phyloP scores from a whole-genome alignment of 176 grass and related monocot genomes.

The Bromus sterilis region DNA sequence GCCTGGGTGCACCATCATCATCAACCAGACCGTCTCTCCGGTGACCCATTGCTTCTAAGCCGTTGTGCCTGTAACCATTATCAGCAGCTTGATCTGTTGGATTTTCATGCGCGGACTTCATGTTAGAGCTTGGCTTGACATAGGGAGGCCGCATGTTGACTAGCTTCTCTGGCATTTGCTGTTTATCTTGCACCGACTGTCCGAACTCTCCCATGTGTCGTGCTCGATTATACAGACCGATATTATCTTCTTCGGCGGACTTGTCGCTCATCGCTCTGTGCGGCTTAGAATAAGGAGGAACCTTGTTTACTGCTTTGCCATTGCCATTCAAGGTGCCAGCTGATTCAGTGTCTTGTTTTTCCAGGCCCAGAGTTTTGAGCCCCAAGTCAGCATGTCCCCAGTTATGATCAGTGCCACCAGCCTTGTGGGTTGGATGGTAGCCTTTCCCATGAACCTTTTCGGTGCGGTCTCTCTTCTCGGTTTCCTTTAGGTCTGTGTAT shows the following conservation, averaged over 20 bases:
- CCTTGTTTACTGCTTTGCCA: conserved; percentile 39
- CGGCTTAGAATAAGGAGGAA: conserved; percentile 67
- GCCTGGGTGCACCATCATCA: conserved; percentile 18
- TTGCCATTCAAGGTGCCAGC: conserved; percentile 23
- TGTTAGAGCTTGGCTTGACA: conserved; percentile 40
- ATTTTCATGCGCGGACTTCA: background rate
- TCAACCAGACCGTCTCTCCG: conserved; percentile 8
- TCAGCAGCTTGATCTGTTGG: background rate
- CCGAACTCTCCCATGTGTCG: conserved; percentile 16
- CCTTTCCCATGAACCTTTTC: conserved; percentile 29
- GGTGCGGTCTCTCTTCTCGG: background rate
- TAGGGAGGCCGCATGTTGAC: conserved; percentile 64
- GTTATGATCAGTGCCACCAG: conserved; percentile 27
- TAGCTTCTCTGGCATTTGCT: conserved; percentile 25
- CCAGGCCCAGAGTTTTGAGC: conserved; percentile 35
- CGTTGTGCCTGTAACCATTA: conserved; percentile 12
- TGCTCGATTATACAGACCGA: background rate
- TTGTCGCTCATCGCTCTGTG: conserved; percentile 17
- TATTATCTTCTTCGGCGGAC: conserved; percentile 32
- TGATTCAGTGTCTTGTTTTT: conserved; percentile 37
- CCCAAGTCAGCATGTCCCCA: conserved; percentile 34
- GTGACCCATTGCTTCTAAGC: background rate
- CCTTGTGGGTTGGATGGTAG: conserved; percentile 7
- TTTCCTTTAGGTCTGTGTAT: background rate
- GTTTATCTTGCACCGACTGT: conserved; percentile 22